Conservation (phyloP, 163 green algal species). For the Scenedesmus sp. region DNA sequence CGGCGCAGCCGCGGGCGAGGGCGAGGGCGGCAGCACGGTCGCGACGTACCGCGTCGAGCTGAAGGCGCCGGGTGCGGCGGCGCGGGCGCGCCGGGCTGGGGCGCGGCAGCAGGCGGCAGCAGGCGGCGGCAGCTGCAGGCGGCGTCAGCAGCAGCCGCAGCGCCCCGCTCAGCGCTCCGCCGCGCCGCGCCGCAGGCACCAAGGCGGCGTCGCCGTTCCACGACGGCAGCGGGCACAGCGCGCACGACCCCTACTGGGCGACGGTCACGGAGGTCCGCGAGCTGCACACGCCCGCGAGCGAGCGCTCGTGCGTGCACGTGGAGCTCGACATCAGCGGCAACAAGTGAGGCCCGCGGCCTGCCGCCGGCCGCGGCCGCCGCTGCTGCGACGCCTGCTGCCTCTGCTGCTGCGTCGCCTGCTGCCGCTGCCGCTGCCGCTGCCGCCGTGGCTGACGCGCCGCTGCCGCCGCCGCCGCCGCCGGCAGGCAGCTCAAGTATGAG, state of each 20-base stretch:
- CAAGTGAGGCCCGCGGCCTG: background rate
- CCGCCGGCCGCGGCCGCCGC: background rate
- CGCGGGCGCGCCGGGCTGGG: background rate
- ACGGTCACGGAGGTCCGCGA: slow-evolving; percentile 69
- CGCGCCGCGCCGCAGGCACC: background rate
- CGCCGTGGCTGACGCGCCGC: too few relatives aligned
- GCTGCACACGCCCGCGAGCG: slow-evolving; percentile 78
- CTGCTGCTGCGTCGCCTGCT: slow-evolving; percentile 3
- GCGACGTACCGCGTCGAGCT: slow-evolving; percentile 65
- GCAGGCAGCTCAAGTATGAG: slow-evolving; percentile 69
- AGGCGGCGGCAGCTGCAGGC: background rate
- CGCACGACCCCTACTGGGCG: slow-evolving; percentile 63
- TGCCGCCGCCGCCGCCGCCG: background rate
- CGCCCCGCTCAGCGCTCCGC: background rate
- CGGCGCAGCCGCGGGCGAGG: background rate
- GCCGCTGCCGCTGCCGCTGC: background rate
- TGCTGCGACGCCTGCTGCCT: background rate
- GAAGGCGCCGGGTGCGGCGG: slow-evolving; percentile 47
- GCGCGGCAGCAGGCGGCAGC: background rate
- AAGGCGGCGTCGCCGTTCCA: slow-evolving; percentile 38
- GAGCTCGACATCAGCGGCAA: slow-evolving; percentile 84
- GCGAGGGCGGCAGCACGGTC: background rate
- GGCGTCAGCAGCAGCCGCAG: background rate
- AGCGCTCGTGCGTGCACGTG: slow-evolving; percentile 91
- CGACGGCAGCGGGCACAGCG: slow-evolving; percentile 51